A percentile compares a stretch with the other conserved stretches of the same genome.
phyloP scores from a whole-genome alignment of 2,329 filamentous ascomycete genomes.

The Trichocomaceae sp. region DNA sequence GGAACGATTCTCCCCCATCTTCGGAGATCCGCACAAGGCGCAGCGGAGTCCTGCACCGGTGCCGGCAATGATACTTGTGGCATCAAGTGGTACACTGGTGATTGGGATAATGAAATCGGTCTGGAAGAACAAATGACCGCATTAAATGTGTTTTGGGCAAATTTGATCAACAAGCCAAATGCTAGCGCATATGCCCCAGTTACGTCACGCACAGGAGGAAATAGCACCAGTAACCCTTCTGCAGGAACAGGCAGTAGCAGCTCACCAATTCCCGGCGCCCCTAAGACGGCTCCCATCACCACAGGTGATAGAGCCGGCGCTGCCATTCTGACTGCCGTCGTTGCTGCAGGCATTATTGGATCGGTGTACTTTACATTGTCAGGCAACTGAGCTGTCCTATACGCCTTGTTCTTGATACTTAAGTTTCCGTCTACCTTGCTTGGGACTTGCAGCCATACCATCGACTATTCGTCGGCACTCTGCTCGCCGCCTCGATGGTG shows the following conservation, averaged over 20 bases:
- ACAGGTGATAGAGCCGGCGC: slow-evolving; percentile 38
- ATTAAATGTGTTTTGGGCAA: slow-evolving; percentile 29
- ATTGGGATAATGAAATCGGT: slow-evolving; percentile 32
- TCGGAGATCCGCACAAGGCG: slow-evolving; percentile 47
- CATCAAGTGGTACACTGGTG: slow-evolving; percentile 33
- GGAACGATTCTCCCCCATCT: slow-evolving; percentile 47
- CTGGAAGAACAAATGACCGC: slow-evolving; percentile 39
- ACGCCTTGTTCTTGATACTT: not conserved
- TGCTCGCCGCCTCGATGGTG: not conserved
- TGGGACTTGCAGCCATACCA: not conserved
- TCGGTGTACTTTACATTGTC: slow-evolving; percentile 32
- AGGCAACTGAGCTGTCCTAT: not conserved
- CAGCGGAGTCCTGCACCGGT: slow-evolving; percentile 49
- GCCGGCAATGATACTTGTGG: slow-evolving; percentile 36
- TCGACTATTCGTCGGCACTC: not conserved
- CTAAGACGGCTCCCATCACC: slow-evolving; percentile 19
- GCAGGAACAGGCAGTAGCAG: slow-evolving; percentile 22
- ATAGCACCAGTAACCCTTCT: not conserved
- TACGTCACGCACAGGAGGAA: slow-evolving; percentile 21
- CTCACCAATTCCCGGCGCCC: slow-evolving; percentile 22
- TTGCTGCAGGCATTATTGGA: slow-evolving; percentile 29
- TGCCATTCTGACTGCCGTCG: slow-evolving; percentile 35
- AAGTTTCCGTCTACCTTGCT: not conserved
- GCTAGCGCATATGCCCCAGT: slow-evolving; percentile 18
- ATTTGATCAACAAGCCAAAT: slow-evolving; percentile 18